Conservation (phyloP, 2,329 filamentous ascomycete species). For the Ambrosiella cleistominuta region DNA sequence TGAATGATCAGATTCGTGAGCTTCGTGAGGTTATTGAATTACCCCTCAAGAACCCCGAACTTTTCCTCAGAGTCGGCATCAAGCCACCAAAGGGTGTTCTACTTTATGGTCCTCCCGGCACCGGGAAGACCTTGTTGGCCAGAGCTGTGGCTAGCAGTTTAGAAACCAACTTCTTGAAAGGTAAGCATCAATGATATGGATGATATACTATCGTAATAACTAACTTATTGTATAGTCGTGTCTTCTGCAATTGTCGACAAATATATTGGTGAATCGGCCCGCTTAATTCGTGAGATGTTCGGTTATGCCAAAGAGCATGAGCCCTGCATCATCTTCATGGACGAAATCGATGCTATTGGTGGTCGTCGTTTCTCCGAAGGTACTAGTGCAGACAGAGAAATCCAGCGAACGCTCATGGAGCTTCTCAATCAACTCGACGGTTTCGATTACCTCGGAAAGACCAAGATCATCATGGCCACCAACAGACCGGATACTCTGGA, state of each 20-base stretch:
- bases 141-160: conserved; percentile 89
- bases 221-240: conserved; percentile 45
- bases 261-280: conserved; percentile 95
- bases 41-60: conserved; percentile 93
- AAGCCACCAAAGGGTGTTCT: conserved; percentile 97
- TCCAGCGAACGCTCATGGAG: conserved; percentile 97
- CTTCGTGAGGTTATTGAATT: conserved; percentile 94
- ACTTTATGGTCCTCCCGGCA: conserved; percentile 89
- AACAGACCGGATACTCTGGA: conserved; percentile 95
- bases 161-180: conserved; percentile 97
- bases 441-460: conserved; percentile 98
- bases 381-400: conserved; percentile 92
- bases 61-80: conserved; percentile 92
- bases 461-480: conserved; percentile 99
- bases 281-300: conserved; percentile 97
- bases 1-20: conserved; percentile 97
- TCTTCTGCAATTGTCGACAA: conserved; percentile 99
- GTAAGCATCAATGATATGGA: conserved; percentile 29
- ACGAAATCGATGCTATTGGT: conserved; percentile 98
- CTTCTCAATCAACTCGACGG: conserved; percentile 95
- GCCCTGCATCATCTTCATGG: conserved; percentile 99
- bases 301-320: conserved; percentile 99
- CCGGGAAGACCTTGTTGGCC: conserved; percentile 87
- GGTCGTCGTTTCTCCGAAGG: conserved; percentile 93
- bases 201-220: conserved; percentile 1